Percentiles rank a stretch among this genome's conserved stretches.
phyloP scores from a whole-genome alignment of 208 protist genomes.

The Leishmania gerbilli region DNA sequence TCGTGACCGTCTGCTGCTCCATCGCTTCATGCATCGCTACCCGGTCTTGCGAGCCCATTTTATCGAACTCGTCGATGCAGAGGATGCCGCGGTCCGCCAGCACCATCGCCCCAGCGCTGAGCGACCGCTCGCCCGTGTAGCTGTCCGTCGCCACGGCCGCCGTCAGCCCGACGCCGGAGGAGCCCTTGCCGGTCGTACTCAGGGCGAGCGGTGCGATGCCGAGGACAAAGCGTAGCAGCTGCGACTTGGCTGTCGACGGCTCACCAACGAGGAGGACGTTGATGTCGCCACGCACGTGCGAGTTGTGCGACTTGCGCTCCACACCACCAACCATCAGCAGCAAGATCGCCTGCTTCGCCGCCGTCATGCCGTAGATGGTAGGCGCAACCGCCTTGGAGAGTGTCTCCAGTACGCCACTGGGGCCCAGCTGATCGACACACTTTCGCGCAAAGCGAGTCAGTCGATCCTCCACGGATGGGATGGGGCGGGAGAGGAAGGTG shows the following conservation, averaged over 20 bases:
- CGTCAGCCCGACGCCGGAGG: slow-evolving; percentile 99
- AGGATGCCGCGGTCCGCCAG: slow-evolving; percentile 99
- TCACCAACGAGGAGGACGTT: slow-evolving; percentile 99
- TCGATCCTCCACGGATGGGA: slow-evolving; percentile 65
- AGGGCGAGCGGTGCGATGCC: slow-evolving; percentile 97
- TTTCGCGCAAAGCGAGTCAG: slow-evolving; percentile 72
- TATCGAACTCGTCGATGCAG: slow-evolving; percentile 99
- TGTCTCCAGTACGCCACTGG: slow-evolving; percentile 72
- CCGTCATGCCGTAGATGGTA: slow-evolving; percentile 98
- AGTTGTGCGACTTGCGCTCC: slow-evolving; percentile 95
- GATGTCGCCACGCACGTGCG: slow-evolving; percentile 98
- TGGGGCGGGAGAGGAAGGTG: slow-evolving; percentile 46
- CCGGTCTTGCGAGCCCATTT: slow-evolving; percentile 98
- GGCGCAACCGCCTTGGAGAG: slow-evolving; percentile 96
- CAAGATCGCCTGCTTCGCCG: slow-evolving; percentile 97
- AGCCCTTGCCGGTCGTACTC: slow-evolving; percentile 98
- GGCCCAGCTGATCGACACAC: slow-evolving; percentile 62
- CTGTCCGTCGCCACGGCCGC: slow-evolving; percentile 97
- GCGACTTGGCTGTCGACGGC: slow-evolving; percentile 99
- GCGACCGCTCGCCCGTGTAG: slow-evolving; percentile 96
- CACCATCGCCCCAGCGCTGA: slow-evolving; percentile 99
- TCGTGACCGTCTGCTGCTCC: slow-evolving; percentile 99
- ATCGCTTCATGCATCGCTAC: slow-evolving; percentile 99
- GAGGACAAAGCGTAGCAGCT: slow-evolving; percentile 98
- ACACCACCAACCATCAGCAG: slow-evolving; percentile 97